These are phyloP conservation scores for Brettanomyces nanus DNA, from an alignment of 805 yeast genomes.

Conservation along the genomic window DNA sequence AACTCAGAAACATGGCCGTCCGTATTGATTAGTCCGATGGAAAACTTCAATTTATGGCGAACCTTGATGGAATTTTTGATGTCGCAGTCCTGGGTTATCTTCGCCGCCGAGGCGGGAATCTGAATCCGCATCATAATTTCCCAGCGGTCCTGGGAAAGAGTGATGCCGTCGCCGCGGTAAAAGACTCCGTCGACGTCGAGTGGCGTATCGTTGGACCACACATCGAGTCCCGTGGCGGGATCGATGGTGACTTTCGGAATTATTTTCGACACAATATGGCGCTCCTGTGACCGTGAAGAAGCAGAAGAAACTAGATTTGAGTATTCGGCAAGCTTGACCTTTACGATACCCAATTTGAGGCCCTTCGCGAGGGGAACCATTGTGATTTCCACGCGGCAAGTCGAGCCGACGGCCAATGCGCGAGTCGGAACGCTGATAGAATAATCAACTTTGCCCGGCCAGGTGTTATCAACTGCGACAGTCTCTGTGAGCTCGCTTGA, in stretches of 20 bases:
- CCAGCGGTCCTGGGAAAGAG: constrained; percentile 58
- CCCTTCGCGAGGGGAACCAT: constrained; percentile 81
- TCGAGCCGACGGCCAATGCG: constrained; percentile 85
- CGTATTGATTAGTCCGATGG: constrained; percentile 69
- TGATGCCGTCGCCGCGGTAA: constrained; percentile 23
- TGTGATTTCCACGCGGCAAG: constrained; percentile 58
- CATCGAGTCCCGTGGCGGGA: constrained; percentile 34
- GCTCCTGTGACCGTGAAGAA: constrained; percentile 49
- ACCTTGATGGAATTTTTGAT: constrained; percentile 64
- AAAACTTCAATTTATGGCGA: constrained; percentile 80
- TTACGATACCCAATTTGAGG: constrained; percentile 64
- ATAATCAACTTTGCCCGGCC: constrained; percentile 94
- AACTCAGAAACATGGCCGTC: constrained; percentile 92
- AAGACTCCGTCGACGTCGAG: constrained; percentile 31
- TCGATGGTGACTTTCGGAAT: constrained; percentile 31
- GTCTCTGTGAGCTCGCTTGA: constrained; percentile 84
- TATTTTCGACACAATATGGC: constrained; percentile 43
- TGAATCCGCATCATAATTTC: constrained; percentile 51
- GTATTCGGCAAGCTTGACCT: constrained; percentile 59
- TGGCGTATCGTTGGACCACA: constrained; percentile 28
- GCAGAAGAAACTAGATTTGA: constrained; percentile 47
- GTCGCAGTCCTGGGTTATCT: constrained; percentile 83
- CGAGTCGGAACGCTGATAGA: constrained; percentile 78
- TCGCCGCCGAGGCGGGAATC: constrained; percentile 65
- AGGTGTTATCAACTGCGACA: constrained; percentile 85